phyloP scores from a whole-genome alignment of 768 basidiomycete species.

The Kwoniella dendrophila region DNA sequence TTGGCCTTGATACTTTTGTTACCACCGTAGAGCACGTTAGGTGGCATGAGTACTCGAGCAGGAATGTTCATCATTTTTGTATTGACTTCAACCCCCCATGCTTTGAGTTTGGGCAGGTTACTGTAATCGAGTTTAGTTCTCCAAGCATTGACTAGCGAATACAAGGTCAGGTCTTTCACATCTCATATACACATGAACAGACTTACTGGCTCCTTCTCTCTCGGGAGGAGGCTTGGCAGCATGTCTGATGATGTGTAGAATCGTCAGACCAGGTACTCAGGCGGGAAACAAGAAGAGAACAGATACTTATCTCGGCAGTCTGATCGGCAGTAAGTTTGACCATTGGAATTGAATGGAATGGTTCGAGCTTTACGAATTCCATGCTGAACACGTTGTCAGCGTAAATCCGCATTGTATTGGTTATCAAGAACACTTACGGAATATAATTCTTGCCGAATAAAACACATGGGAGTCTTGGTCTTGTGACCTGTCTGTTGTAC shows the following conservation, averaged over 20 bases:
- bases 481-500: constrained; percentile 48
- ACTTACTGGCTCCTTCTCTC: constrained; percentile 37
- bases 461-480: constrained; percentile 49
- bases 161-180: not conserved
- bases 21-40: constrained; percentile 46
- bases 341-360: constrained; percentile 50
- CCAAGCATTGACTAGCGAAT: constrained; percentile 51
- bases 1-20: constrained; percentile 33
- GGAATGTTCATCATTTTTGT: constrained; percentile 41
- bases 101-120: constrained; percentile 47
- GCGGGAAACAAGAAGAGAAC: not conserved
- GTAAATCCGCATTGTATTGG: constrained; percentile 41
- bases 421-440: constrained; percentile 38
- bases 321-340: constrained; percentile 41
- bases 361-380: constrained; percentile 47
- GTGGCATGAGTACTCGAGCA: constrained; percentile 49
- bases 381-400: constrained; percentile 22
- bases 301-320: constrained; percentile 35
- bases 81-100: constrained; percentile 52
- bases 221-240: constrained; percentile 52
- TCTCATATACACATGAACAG: not conserved
- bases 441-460: constrained; percentile 49
- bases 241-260: constrained; percentile 51
- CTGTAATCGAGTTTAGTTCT: constrained; percentile 45
- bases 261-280: constrained; percentile 20